Evolutionary conservation across 2,329 filamentous ascomycete species (phyloP), one percentile per base, ranked within the genome.

Genomic region (Pseudogymnoascus sp.): DNA sequence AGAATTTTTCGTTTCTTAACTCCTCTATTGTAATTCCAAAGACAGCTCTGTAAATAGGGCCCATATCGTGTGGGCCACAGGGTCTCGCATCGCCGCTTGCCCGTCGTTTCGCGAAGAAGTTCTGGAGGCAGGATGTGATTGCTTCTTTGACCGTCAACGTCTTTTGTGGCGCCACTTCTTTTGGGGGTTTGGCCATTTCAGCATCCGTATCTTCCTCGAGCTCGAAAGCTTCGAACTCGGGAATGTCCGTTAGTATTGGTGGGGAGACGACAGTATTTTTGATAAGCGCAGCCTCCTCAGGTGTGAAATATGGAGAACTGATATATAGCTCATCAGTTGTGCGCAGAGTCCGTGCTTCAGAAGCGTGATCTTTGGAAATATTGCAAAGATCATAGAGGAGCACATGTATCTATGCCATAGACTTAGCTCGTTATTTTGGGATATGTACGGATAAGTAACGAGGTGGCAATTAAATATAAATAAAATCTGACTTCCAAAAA

Each of bases 11-110:
- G 59, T 67, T 53, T 46, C 40, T 64, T 46, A 68, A 62, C 13
- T 66, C 66, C 19, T 64, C 65, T 29, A 64, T 65, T 15, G 31
- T 31, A 62, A 70, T 63, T 5, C 64, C 62, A 63, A 69, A 68
- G 5, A 70, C 67, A 29, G 50, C 62, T 40, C 40, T 17, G 62
- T 67, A 68, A 42, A 68, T 62, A 21, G 67, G 59, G n/a, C 7
- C 68, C 64, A 72, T 68, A 56, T 70, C 71, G 65, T 72, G 71
- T 7, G 70, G 68, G 38, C 71, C 71, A 56, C 67, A 72, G 9
- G 70, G 71, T 60, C 70, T 59, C 10, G 65, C 63, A 63, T 73
- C 72, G 13, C 69, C 70, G 63, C 70, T 72, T 19, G 71, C 70
- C 63, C 64, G 67, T 15, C 70, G 66, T 63, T 71, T 71, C 2